Evolutionary conservation across 805 yeast species (phyloP), one percentile per base, ranked within the genome.

Genomic region (Blastobotrys chiropterorum): DNA sequence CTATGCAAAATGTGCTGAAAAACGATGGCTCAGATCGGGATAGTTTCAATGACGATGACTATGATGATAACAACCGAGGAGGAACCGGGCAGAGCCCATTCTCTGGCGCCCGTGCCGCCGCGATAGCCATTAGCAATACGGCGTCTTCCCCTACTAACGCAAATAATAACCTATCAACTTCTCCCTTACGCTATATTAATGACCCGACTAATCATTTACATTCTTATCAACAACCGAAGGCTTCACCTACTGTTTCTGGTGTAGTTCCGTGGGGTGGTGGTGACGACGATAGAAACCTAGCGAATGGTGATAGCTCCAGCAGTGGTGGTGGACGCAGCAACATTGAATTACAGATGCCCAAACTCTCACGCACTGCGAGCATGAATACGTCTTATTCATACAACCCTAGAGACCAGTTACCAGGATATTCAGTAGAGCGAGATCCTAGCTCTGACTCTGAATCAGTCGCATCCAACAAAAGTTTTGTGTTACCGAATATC

Each of bases 381-480:
- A 40, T 53, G n/a, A 48, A 44, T 19, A 57, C 62, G 3, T 21
- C 47, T 16, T 49, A 57, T 40, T 57, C 61, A 34, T 50, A 49
- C 46, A 57, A 54, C 34, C 57, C 56, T 7, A 44, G 57, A 15
- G 59, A 53, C 19, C 62, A 59, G 38, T 44, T 59, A 45, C 62
- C 62, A 2, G 62, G 62, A 19, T 59, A 52, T 44, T 47, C 61
- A 2, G 44, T 51, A 1, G 61, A 49, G 6, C 51, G 58, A 14
- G 63, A 61, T 47, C 62, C 56, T 17, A 52, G 50, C 44, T 58
- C 62, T 43, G 65, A 61, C 38, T 58, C 60, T 16, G 65, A 61
- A 31, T 59, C 63, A 30, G 51, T 61, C 11, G 53, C 52, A 21
- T 56, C 60, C 17, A 26, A 56, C 1, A 26, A 26, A 26, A 26